These are phyloP conservation scores for Guillardia theta DNA, from an alignment of 78 protist species.

Conservation along the genomic window DNA sequence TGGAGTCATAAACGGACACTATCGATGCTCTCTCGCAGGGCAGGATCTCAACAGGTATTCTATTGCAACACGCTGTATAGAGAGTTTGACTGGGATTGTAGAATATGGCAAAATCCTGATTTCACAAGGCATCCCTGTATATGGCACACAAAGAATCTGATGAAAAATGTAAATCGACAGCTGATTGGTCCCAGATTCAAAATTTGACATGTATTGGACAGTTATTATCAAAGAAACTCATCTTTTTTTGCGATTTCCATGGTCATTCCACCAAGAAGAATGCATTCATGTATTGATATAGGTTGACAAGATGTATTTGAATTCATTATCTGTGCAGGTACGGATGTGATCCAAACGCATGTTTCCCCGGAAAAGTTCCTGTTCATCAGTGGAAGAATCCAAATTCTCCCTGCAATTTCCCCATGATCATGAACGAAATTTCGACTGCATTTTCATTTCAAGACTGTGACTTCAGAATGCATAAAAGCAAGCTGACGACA, in stretches of 20 bases:
- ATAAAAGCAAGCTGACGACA: not conserved
- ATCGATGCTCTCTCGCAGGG: conserved; percentile 61
- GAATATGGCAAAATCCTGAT: not conserved
- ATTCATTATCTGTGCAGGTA: no score
- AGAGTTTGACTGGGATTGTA: no score
- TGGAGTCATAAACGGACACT: conserved; percentile 74
- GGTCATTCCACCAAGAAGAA: conserved; percentile 55
- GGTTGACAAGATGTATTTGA: no score
- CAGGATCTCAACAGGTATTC: conserved; percentile 70
- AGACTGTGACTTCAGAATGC: not conserved
- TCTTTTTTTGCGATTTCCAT: conserved; percentile 54
- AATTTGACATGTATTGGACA: no score
- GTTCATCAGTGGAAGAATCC: no score
- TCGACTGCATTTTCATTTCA: not conserved
- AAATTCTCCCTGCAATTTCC: no score
- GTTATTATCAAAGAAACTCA: not conserved
- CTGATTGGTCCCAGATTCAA: no score
- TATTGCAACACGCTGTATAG: no score
- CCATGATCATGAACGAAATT: not conserved
- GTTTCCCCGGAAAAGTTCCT: no score
- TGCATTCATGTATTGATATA: conserved; percentile 57
- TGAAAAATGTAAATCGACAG: no score
- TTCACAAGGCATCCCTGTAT: not conserved
- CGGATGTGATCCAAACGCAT: no score
- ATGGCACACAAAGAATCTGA: not conserved